A percentile compares a stretch with the other conserved stretches of the same genome.
Conservation (phyloP, 1,284 basidiomycete genomes). For the Heterobasidion occidentale region DNA sequence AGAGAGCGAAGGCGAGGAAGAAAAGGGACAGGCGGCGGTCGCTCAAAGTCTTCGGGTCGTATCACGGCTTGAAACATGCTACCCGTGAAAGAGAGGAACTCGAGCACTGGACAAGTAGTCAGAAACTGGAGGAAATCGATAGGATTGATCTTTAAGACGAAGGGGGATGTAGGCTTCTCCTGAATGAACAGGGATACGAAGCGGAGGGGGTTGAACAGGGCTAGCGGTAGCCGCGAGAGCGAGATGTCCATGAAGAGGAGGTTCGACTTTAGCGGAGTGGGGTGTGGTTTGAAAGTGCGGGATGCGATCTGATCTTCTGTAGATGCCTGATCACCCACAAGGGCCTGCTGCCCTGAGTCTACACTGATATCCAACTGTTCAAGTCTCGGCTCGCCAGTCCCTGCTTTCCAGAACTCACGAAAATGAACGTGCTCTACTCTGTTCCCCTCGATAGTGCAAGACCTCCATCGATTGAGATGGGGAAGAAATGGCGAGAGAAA, state of each 20-base stretch:
- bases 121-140: constrained; percentile 52
- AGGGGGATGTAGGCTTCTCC: constrained; percentile 27
- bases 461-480: constrained; percentile 44
- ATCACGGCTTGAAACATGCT: constrained; percentile 39
- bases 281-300: constrained; percentile 9
- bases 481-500: constrained; percentile 54
- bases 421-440: constrained; percentile 8
- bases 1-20: constrained; percentile 51
- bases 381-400: constrained; percentile 11
- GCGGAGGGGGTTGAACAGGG: constrained; percentile 32
- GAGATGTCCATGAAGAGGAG: constrained; percentile 22
- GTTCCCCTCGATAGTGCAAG: constrained; percentile 22
- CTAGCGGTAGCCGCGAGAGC: constrained; percentile 36
- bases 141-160: constrained; percentile 28
- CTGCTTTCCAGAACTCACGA: constrained; percentile 10
- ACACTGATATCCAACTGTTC: constrained; percentile 11
- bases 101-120: constrained; percentile 46
- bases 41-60: constrained; percentile 18
- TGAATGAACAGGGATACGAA: constrained; percentile 48
- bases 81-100: constrained; percentile 48
- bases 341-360: constrained; percentile 4
- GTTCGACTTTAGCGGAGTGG: constrained; percentile 10
- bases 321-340: background rate
- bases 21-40: constrained; percentile 30
- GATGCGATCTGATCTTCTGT: background rate